Base-by-base conservation (phyloP, 495 filamentous ascomycete genomes). In the Aspergillus bertholletiae region DNA sequence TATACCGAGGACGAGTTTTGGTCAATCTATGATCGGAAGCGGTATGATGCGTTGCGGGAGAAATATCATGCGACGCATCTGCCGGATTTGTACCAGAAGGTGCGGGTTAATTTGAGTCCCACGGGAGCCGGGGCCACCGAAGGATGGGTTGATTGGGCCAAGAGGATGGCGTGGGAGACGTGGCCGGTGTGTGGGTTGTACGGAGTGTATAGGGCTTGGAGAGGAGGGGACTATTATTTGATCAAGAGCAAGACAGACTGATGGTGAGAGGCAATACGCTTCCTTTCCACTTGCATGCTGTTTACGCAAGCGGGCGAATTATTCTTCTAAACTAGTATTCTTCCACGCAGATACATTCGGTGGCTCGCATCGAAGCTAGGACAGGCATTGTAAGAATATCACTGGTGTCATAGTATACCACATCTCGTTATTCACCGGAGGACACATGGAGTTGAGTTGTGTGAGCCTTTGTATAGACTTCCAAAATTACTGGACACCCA, bases 1-100 rank as follows among this genome's bases (percentile, higher is more conserved):
- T 81, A 80, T 49, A 66, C 64, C 6, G 75, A 84, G 55, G 57
- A 74, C 0, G 79, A 82, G 49, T 84, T 86, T 66, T 84, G 80
- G 80, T 39, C 49, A 2, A 73, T 79, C 22, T 83, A 82, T 48
- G 71, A 83, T 48, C 61, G 66, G 22, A 40, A 64, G 8, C 71
- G 68, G 67, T 83, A 84, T 46, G 72, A 81, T 32, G 54, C 18
- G 9, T 49, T 84, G 56, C 69, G 81, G 7, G 53, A 57, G 13
- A 82, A 79, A 54, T 84, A 83, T 56, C 53, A 72, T 24, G 81
- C 82, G 0, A 55, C 50, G 7, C 64, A 65, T 21, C 60, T 85
- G 53, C 76, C 76, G 9, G 76, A 67, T 50, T 67, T 84, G 22
- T 84, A 73, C 57, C 69, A 84, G 23, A 84, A 84, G 61, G 75